Evolutionary conservation across 148 eudicot species (phyloP), one percentile per base, ranked within the genome.

Genomic region (Salicornia ramosissima): DNA sequence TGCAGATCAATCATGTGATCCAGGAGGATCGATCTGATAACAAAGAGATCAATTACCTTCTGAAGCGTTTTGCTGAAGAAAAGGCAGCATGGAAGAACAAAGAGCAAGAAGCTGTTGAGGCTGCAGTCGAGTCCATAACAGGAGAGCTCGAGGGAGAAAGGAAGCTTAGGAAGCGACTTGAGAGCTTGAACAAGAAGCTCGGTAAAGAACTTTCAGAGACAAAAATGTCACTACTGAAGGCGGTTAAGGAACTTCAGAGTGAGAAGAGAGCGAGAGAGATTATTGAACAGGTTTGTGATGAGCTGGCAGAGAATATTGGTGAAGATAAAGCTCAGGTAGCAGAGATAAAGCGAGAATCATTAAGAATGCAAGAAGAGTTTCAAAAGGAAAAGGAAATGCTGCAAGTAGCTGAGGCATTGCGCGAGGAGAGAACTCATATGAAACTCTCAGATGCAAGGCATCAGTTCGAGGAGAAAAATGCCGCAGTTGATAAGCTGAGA

Each of bases 171-270:
- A 71, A 86, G 56, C 82, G 87, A 57, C 68, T 76, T 59, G 96
- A 91, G 86, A 83, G 96, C 75, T 74, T 91, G 77, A 94, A 90
- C 81, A 90, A 88, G 75, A 90, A 85, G 70, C 86, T 94, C 15
- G 99, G 97, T 39, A 82, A 78, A 54, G 97, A 90, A 76, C 77
- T 94, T 43, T 81, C 87, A 15, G 96, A 88, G 29, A 86, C 86
- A 40, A 94, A 87, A 69, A 69, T 75, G 24, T 79, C 85, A 6
- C 79, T 88, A 24, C 40, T 78, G 31, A 84, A 87, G 74, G 88
- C 74, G 24, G 76, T 86, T 34, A 87, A 87, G 75, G 92, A 88
- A 73, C 82, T 90, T 26, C 88, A 93, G 50, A 74, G 77, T 51
- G 87, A 88, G 83, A 88, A 84, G 81, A 78, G 86, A 55, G 87